phyloP scores from a whole-genome alignment of 177 flowering plant species.

The Telopea speciosissima region DNA sequence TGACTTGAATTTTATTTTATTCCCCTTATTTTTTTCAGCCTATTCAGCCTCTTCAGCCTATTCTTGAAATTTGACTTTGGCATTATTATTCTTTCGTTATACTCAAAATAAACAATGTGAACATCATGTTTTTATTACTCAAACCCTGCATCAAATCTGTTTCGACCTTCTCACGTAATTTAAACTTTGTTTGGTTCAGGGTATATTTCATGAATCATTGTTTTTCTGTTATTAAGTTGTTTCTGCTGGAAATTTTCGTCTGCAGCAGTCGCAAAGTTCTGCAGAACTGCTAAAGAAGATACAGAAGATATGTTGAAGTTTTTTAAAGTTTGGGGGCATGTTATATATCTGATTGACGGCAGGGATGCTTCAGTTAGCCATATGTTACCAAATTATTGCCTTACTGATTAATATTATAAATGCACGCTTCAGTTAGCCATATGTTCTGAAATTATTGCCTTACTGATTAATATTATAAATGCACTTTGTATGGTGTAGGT shows the following conservation, averaged over 20 bases:
- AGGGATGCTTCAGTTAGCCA: not conserved
- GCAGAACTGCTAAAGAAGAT: not conserved
- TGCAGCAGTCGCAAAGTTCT: not conserved
- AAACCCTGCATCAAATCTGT: no score
- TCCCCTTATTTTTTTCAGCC: no score
- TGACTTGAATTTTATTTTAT: no score
- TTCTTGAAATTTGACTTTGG: no score
- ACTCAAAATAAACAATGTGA: no score
- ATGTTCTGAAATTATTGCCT: no score
- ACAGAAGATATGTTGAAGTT: not conserved
- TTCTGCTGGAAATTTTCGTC: not conserved
- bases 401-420: not conserved
- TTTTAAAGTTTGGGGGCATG: not conserved
- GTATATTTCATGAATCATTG: not conserved
- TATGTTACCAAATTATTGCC: not conserved
- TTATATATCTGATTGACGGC: not conserved
- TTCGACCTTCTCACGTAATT: no score
- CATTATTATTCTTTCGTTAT: no score
- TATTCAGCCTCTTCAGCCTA: no score
- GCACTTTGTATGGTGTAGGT: slow-evolving; percentile 34
- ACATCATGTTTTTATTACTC: no score
- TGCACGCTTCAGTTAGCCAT: no score
- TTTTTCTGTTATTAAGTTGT: not conserved
- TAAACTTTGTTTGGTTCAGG: no score
- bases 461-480: not conserved